Evolutionary conservation across 2,329 filamentous ascomycete species (phyloP).

Genomic region (Exophiala viscosa): DNA sequence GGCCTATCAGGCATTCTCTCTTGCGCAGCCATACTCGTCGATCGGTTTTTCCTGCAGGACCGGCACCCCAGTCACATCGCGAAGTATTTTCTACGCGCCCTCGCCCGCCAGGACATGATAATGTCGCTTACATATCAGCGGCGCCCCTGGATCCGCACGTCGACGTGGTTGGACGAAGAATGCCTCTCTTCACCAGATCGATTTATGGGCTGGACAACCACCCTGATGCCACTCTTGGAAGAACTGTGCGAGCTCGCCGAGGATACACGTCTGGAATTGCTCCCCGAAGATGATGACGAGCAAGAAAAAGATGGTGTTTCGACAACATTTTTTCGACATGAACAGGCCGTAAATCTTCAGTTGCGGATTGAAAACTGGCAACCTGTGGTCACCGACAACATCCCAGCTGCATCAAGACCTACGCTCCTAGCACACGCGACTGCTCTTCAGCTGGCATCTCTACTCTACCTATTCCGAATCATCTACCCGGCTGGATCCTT

Average conservation of each 20-base stretch:
- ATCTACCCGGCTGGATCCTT: not conserved
- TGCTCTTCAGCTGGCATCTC: not conserved
- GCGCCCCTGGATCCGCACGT: not conserved
- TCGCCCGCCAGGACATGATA: slow-evolving; percentile 2
- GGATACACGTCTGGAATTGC: not conserved
- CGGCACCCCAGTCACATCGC: not conserved
- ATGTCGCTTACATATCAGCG: not conserved
- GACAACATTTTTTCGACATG: not conserved
- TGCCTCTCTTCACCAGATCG: not conserved
- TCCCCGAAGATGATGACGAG: not conserved
- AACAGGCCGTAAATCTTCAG: no score
- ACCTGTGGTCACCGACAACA: no score
- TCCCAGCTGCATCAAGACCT: no score
- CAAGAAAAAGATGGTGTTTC: not conserved
- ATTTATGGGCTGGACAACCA: not conserved
- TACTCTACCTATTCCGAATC: not conserved
- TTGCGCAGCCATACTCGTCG: no score
- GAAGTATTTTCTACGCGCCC: slow-evolving; percentile 3
- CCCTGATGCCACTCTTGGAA: not conserved
- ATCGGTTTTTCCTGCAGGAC: no score
- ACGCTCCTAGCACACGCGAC: not conserved
- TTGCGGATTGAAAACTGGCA: no score
- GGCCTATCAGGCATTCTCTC: no score
- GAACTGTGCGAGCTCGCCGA: slow-evolving; percentile 1
- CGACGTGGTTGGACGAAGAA: not conserved